Conservation (phyloP, 2,329 filamentous ascomycete genomes). For the Colletotrichum lini region DNA sequence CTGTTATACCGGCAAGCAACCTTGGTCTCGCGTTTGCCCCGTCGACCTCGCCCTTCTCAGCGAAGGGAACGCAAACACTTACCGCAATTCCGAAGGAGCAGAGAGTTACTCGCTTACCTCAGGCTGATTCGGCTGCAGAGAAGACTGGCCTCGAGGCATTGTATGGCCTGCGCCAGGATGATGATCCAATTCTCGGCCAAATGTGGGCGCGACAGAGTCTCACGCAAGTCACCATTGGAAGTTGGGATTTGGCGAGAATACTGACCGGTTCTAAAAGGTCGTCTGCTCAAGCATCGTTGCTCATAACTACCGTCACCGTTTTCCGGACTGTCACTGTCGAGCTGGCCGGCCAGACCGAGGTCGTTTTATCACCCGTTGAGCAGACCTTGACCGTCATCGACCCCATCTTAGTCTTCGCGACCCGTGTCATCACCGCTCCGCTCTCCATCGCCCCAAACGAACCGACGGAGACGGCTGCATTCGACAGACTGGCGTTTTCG, state of each 20-base stretch:
- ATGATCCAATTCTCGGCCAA: slow-evolving; percentile 7
- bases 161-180: neutral
- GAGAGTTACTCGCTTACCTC: too few relatives aligned
- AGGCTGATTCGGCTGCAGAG: neutral
- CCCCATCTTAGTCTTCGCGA: slow-evolving; percentile 45
- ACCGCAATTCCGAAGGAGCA: neutral
- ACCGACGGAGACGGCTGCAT: neutral
- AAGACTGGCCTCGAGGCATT: neutral
- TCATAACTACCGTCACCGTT: slow-evolving; percentile 32
- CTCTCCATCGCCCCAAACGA: slow-evolving; percentile 36
- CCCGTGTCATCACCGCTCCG: slow-evolving; percentile 45
- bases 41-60: neutral
- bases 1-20: neutral
- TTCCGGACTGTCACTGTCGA: slow-evolving; percentile 44
- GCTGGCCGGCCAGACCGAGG: slow-evolving; percentile 38
- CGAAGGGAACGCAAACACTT: neutral
- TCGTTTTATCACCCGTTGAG: slow-evolving; percentile 43
- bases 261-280: neutral
- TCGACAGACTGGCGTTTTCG: neutral
- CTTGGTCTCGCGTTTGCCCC: neutral
- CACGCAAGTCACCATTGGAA: neutral
- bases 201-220: slow-evolving; percentile 14
- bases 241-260: neutral
- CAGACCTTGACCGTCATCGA: slow-evolving; percentile 48
- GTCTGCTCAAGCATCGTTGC: neutral